phyloP scores from a whole-genome alignment of 345 rosid genomes.

The Streptanthus diversifolius region DNA sequence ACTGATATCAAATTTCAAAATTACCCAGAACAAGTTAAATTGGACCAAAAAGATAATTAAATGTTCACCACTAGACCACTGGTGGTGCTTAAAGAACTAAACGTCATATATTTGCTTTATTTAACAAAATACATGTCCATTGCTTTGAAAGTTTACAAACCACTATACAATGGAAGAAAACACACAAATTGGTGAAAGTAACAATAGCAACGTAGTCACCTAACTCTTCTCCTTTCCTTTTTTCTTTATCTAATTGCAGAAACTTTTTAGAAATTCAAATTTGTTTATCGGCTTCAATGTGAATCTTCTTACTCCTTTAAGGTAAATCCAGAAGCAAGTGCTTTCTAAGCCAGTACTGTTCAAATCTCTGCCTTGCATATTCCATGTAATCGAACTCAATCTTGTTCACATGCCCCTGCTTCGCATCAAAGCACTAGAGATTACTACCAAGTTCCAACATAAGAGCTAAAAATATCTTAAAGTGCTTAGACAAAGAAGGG shows the following conservation, averaged over 20 bases:
- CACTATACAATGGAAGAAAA: conserved; percentile 4
- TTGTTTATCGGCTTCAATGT: not conserved
- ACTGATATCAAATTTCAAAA: no score
- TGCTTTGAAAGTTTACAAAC: conserved; percentile 4
- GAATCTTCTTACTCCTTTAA: conserved; percentile 3
- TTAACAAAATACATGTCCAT: not conserved
- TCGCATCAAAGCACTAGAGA: conserved; percentile 3
- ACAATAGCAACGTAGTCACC: not conserved
- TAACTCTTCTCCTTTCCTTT: not conserved
- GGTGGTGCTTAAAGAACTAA: no score
- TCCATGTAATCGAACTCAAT: conserved; percentile 52
- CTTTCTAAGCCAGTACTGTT: conserved; percentile 52
- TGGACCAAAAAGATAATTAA: no score
- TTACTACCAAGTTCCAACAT: not conserved
- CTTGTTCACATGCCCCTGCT: conserved; percentile 43
- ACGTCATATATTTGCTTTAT: no score
- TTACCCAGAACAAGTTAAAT: no score
- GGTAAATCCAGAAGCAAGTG: conserved; percentile 28
- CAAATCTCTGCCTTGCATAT: conserved; percentile 61
- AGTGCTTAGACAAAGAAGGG: not conserved
- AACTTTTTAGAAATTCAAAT: not conserved
- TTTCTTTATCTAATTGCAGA: not conserved
- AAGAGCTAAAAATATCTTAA: not conserved
- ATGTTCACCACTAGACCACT: conserved; percentile 55
- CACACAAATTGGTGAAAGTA: not conserved